Percentiles rank a stretch among this genome's conserved stretches.
These are phyloP conservation scores for Candida tropicalis DNA, from an alignment of 1,139 yeast genomes.

Conservation along the genomic window DNA sequence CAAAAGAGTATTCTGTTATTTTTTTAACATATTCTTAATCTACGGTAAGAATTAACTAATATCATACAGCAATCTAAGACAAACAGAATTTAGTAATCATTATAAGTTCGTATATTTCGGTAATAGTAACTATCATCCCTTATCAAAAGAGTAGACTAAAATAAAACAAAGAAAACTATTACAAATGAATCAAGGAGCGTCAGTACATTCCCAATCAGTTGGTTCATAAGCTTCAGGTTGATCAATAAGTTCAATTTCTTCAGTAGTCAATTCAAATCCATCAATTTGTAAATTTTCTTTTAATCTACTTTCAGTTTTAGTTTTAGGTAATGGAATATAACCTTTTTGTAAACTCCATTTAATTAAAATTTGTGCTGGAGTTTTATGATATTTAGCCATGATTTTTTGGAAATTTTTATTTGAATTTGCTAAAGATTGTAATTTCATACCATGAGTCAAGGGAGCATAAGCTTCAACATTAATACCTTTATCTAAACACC, in stretches of 20 bases:
- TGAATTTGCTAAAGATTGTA: slow-evolving; percentile 14
- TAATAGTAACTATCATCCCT: too few species aligned
- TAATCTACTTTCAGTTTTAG: slow-evolving; percentile 29
- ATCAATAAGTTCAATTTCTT: slow-evolving; percentile 40
- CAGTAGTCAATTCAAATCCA: slow-evolving; percentile 50
- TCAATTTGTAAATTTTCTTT: slow-evolving; percentile 43
- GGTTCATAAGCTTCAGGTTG: slow-evolving; percentile 59
- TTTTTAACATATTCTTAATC: too few species aligned
- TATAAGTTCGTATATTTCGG: too few species aligned
- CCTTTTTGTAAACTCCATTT: slow-evolving; percentile 45
- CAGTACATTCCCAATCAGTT: slow-evolving; percentile 71
- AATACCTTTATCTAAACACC: slow-evolving; percentile 41
- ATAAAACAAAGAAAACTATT: too few species aligned
- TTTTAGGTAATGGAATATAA: slow-evolving; percentile 45
- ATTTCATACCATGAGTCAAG: slow-evolving; percentile 38
- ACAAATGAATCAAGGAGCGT: slow-evolving; percentile 55
- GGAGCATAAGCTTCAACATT: slow-evolving; percentile 45
- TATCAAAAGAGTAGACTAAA: too few species aligned
- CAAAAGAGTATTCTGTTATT: too few species aligned
- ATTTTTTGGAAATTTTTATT: slow-evolving; percentile 16
- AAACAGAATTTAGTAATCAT: too few species aligned
- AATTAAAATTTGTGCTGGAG: slow-evolving; percentile 36
- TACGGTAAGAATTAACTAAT: too few species aligned
- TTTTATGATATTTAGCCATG: slow-evolving; percentile 28
- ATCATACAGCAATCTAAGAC: too few species aligned